These are phyloP conservation scores for Rubia occidens DNA, from an alignment of 305 asterid genomes.

Conservation along the genomic window DNA sequence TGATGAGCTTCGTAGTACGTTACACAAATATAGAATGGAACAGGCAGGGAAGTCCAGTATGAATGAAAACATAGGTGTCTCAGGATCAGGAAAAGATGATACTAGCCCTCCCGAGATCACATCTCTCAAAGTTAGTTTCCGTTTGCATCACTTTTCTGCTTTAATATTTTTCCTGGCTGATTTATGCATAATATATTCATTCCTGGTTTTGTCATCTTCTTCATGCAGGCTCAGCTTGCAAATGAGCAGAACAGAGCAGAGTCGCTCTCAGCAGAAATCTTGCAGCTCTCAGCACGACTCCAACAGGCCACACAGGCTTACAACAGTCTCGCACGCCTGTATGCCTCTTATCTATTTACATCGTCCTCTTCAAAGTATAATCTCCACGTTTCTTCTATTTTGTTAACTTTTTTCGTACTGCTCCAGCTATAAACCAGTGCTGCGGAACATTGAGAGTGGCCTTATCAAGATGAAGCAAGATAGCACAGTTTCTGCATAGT, in stretches of 20 bases:
- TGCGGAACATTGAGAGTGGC: conserved; percentile 68
- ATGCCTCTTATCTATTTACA: conserved; percentile 20
- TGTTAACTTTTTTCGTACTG: neutral
- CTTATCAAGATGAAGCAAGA: conserved; percentile 82
- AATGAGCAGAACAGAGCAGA: conserved; percentile 82
- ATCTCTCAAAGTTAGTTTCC: conserved; percentile 53
- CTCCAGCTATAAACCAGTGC: conserved; percentile 70
- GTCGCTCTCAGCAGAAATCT: conserved; percentile 65
- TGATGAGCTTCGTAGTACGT: conserved; percentile 73
- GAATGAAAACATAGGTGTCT: conserved; percentile 26
- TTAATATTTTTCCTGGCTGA: neutral
- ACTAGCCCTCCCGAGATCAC: conserved; percentile 34
- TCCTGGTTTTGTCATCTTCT: conserved; percentile 13
- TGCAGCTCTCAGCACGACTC: conserved; percentile 70
- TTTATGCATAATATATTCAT: neutral
- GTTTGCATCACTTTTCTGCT: neutral
- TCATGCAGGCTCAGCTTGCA: conserved; percentile 49
- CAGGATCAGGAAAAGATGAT: conserved; percentile 33
- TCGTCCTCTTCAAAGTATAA: conserved; percentile 1
- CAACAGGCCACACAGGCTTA: conserved; percentile 77
- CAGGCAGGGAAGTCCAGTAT: conserved; percentile 36
- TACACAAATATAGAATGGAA: conserved; percentile 60
- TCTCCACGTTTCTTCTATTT: conserved; percentile 10
- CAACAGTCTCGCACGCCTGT: conserved; percentile 73
- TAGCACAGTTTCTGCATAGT: conserved; percentile 44